Evolutionary conservation across 164 flowering plant genomes (phyloP).

Genomic region (Taxillus chinensis): DNA sequence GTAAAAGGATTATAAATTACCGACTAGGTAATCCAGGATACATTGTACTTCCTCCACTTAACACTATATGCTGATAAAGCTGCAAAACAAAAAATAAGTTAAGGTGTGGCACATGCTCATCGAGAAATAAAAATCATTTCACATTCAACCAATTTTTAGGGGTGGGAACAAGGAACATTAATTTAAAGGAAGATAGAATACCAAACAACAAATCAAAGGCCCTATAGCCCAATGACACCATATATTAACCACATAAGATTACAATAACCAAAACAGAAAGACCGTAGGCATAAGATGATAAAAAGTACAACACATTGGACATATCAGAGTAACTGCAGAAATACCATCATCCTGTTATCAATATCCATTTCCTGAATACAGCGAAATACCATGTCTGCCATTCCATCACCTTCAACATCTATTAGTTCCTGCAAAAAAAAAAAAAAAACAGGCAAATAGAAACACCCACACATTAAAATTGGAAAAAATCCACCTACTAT

Average conservation of each 20-base stretch:
- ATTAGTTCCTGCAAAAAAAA: constrained; percentile 82
- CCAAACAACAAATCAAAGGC: neutral
- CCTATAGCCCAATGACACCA: neutral
- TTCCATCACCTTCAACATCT: constrained; percentile 98
- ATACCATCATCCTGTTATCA: constrained; percentile 95
- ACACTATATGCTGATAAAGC: constrained; percentile 97
- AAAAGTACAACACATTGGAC: too few relatives aligned
- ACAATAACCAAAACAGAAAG: neutral
- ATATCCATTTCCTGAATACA: constrained; percentile 99
- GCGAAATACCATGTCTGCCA: constrained; percentile 99
- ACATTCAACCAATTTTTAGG: neutral
- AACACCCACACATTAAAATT: neutral
- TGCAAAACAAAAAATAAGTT: constrained; percentile 29
- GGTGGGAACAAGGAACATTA: neutral
- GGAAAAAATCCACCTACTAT: too few relatives aligned
- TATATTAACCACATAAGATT: neutral
- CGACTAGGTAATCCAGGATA: constrained; percentile 99
- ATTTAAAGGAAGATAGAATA: neutral
- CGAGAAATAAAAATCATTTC: neutral
- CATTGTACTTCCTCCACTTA: constrained; percentile 99
- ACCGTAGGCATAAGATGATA: neutral
- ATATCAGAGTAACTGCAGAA: neutral
- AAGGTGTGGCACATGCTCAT: neutral
- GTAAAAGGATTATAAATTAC: constrained; percentile 27
- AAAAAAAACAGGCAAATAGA: constrained; percentile 2